Conservation (phyloP, 2,329 filamentous ascomycete genomes). For the Phaeosphaeriaceae sp. region DNA sequence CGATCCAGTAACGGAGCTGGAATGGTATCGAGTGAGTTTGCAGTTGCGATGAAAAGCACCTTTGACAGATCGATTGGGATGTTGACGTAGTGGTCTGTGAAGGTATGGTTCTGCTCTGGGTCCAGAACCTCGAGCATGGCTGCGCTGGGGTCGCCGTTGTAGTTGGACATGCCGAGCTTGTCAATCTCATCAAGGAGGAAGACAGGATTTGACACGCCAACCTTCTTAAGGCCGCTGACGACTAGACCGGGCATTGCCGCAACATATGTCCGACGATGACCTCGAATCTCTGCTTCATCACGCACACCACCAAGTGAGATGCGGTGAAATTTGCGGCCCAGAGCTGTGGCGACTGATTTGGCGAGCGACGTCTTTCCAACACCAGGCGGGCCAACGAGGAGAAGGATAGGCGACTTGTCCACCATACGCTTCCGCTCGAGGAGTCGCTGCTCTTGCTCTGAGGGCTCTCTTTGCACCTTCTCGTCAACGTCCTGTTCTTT, state of each 20-base stretch:
- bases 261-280: constrained; percentile 93
- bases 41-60: constrained; percentile 96
- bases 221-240: constrained; percentile 92
- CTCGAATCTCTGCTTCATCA: constrained; percentile 95
- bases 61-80: constrained; percentile 96
- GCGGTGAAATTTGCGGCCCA: constrained; percentile 94
- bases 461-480: constrained; percentile 46
- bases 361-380: constrained; percentile 96
- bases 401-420: constrained; percentile 94
- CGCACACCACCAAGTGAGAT: constrained; percentile 95
- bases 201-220: constrained; percentile 93
- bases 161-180: constrained; percentile 89
- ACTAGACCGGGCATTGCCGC: constrained; percentile 98
- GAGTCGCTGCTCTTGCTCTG: constrained; percentile 70
- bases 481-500: constrained; percentile 49
- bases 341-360: constrained; percentile 87
- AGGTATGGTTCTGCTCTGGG: constrained; percentile 94
- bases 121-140: constrained; percentile 98
- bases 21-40: constrained; percentile 93
- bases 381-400: constrained; percentile 91
- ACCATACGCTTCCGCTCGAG: constrained; percentile 83
- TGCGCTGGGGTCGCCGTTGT: constrained; percentile 93
- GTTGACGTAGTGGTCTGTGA: constrained; percentile 95
- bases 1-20: constrained; percentile 91
- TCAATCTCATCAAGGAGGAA: constrained; percentile 97